Base-by-base conservation (phyloP, 306 rosid genomes). In the Purshia tridentata region DNA sequence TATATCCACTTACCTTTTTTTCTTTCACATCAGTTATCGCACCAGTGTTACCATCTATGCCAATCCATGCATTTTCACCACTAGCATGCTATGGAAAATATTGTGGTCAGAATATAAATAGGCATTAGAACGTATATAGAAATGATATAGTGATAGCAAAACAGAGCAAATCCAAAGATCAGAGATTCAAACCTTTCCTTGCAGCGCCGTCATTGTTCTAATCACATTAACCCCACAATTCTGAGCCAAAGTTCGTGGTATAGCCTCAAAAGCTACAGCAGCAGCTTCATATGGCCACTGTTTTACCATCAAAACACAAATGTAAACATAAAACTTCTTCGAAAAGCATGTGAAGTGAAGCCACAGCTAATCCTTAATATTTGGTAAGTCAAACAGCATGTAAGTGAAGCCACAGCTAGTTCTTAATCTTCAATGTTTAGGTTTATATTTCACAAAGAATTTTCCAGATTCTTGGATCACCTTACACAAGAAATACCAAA, bases 241-340 rank as follows among this genome's bases (percentile, higher is more conserved):
- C 81, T 95, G 98, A 20, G 98, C 97, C 85, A 95, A 78, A 29
- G 99, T 95, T 58, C 99, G 89, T 10, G 99, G 99, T 65, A 95
- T 95, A 66, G 98, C 89, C 89, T 95, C 99, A 82, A 95, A 95
- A 61, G 99, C 99, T 44, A 91, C 49, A 29, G 99, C 98, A 79
- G 99, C 99, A 76, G 97, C 98, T 92, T 95, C 99, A 78, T 95
- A 95, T 12, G 99, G 99, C 99, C 99, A 95, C 99, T 95, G 72
- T 69, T 37, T 18, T 62, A 73, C 74, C 69, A 82, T n/a, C 29
- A 67, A 67, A 65, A 6, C 61, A 70, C 20, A n/a, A 23, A 65
- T 1, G 22, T 20, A 76, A 23, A 11, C 50, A 44, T 11, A 50
- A 14, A 48, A 68, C 16, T n/a, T 23, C 60, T 16, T 51, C 3